Evolutionary conservation across 345 rosid genomes (phyloP).

Genomic region (Barbarea vulgaris): DNA sequence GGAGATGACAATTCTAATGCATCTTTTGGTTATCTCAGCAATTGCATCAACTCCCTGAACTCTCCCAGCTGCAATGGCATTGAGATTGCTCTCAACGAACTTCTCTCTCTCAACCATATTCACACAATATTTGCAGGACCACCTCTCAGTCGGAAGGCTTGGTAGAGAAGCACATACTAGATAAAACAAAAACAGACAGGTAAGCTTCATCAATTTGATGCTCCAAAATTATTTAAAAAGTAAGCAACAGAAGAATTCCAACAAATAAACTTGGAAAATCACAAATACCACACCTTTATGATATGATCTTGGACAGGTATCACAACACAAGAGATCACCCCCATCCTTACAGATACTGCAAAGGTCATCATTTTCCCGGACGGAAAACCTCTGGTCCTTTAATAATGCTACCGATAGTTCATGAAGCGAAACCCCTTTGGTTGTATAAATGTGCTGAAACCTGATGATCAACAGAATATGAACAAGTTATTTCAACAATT

Average conservation of each 20-base stretch:
- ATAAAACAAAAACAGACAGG: conserved; percentile 5
- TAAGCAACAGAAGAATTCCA: conserved; percentile 9
- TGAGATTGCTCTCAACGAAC: conserved; percentile 66
- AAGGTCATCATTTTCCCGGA: conserved; percentile 77
- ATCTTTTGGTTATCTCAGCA: conserved; percentile 76
- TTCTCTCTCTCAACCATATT: conserved; percentile 65
- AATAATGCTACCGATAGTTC: conserved; percentile 73
- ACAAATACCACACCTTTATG: conserved; percentile 63
- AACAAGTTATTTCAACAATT: conserved; percentile 4
- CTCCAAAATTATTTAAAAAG: background rate
- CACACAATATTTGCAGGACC: conserved; percentile 84
- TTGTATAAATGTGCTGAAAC: conserved; percentile 86
- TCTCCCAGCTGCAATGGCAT: conserved; percentile 93
- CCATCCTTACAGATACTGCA: conserved; percentile 86
- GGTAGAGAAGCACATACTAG: conserved; percentile 47
- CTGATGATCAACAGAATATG: conserved; percentile 45
- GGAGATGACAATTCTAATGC: conserved; percentile 81
- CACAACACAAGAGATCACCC: conserved; percentile 88
- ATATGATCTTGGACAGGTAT: conserved; percentile 93
- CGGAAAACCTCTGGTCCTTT: conserved; percentile 56
- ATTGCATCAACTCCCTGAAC: conserved; percentile 89
- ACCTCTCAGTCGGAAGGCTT: conserved; percentile 61
- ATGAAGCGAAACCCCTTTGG: conserved; percentile 98
- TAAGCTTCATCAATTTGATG: conserved; percentile 1
- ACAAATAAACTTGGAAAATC: background rate